phyloP scores from a whole-genome alignment of 352 stramenopile species.

The Phytophthora capsici region DNA sequence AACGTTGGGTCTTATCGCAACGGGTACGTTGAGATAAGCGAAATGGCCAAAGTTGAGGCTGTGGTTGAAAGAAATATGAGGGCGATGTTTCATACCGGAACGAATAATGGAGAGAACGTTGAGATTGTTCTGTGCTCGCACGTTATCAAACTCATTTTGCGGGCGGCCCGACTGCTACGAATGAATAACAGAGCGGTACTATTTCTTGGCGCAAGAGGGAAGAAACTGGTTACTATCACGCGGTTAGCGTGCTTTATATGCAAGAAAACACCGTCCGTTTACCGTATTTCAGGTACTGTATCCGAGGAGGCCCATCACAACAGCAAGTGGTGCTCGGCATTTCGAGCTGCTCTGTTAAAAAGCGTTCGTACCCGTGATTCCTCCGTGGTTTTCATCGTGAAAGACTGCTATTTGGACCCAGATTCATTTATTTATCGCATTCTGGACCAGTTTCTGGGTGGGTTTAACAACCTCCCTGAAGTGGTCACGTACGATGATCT shows the following conservation, averaged over 20 bases:
- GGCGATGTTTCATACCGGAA: conserved; percentile 47
- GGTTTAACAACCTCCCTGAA: conserved; percentile 41
- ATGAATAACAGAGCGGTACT: conserved; percentile 45
- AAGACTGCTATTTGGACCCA: conserved; percentile 45
- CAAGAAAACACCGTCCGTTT: conserved; percentile 43
- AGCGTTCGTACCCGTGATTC: conserved; percentile 47
- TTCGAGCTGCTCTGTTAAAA: conserved; percentile 52
- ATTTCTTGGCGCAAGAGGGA: conserved; percentile 51
- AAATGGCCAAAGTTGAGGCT: conserved; percentile 58
- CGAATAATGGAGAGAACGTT: conserved; percentile 37
- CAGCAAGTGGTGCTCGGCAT: conserved; percentile 39
- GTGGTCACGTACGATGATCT: conserved; percentile 65
- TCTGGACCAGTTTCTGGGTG: conserved; percentile 59
- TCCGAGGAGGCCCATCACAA: too few relatives aligned
- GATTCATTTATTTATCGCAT: conserved; percentile 41
- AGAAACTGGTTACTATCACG: conserved; percentile 60
- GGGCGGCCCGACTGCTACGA: conserved; percentile 54
- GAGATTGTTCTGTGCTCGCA: conserved; percentile 62
- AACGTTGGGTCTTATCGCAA: conserved; percentile 43
- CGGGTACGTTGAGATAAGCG: conserved; percentile 63
- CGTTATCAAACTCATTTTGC: conserved; percentile 64
- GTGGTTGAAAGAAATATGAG: conserved; percentile 68
- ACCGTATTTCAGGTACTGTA: conserved; percentile 11
- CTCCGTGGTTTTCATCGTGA: conserved; percentile 61
- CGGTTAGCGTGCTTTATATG: conserved; percentile 62